phyloP scores from a whole-genome alignment of 192 early-diverging fungal species.

The Backusella australiensis region DNA sequence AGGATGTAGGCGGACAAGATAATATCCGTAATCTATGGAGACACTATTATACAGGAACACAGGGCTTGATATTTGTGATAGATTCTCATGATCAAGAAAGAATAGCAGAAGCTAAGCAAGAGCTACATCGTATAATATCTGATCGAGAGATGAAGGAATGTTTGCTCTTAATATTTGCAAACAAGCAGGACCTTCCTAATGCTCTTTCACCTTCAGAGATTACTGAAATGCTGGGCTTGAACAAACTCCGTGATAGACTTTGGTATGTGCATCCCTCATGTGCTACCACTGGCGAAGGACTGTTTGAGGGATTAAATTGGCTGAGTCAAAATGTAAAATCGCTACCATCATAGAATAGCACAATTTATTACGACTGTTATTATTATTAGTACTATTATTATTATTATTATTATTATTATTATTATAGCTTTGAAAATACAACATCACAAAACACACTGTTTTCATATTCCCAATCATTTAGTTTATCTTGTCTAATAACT shows the following conservation, averaged over 20 bases:
- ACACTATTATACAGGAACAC: constrained; percentile 83
- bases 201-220: constrained; percentile 91
- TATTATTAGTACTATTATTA: background rate
- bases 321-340: constrained; percentile 69
- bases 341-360: background rate
- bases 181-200: constrained; percentile 36
- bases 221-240: constrained; percentile 85
- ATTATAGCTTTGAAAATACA: constrained; percentile 12
- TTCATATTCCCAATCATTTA: constrained; percentile 32
- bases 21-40: constrained; percentile 88
- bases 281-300: constrained; percentile 78
- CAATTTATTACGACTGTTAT: background rate
- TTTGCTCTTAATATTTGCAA: constrained; percentile 74
- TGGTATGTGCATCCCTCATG: constrained; percentile 94
- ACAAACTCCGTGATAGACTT: constrained; percentile 80
- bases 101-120: constrained; percentile 81
- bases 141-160: constrained; percentile 86
- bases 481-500: constrained; percentile 28
- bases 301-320: constrained; percentile 86
- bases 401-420: background rate
- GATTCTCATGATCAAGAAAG: constrained; percentile 86
- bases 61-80: constrained; percentile 87
- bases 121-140: constrained; percentile 80
- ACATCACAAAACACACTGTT: background rate
- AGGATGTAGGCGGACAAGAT: constrained; percentile 91